A percentile compares a stretch with the other conserved stretches of the same genome.
Evolutionary conservation across 768 basidiomycete species (phyloP).

Genomic region (Suillus americanus): DNA sequence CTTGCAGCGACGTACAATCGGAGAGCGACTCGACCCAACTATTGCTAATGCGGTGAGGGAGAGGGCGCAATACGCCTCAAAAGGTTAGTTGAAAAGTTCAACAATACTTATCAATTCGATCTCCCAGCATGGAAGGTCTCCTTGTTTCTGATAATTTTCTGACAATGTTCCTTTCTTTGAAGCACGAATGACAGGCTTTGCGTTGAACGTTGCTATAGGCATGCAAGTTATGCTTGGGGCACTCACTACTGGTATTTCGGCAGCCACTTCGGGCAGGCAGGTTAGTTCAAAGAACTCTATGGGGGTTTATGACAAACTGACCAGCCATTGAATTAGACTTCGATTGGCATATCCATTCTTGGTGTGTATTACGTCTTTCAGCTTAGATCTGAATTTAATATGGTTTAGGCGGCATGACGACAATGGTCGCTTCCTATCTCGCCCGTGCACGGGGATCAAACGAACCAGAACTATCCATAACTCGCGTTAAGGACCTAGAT

Average conservation of each 20-base stretch:
- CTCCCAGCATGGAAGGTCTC: neutral
- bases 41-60: slow-evolving; percentile 46
- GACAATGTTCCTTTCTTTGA: slow-evolving; percentile 2
- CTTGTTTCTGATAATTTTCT: neutral
- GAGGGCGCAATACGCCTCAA: slow-evolving; percentile 43
- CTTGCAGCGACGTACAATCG: slow-evolving; percentile 37
- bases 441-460: slow-evolving; percentile 68
- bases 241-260: slow-evolving; percentile 64
- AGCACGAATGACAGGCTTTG: slow-evolving; percentile 34
- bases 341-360: slow-evolving; percentile 39
- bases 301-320: neutral
- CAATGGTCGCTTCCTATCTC: slow-evolving; percentile 69
- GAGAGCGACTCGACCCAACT: slow-evolving; percentile 56
- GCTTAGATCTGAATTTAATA: neutral
- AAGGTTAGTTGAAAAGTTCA: slow-evolving; percentile 34
- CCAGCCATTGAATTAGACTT: slow-evolving; percentile 24
- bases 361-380: slow-evolving; percentile 25
- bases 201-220: slow-evolving; percentile 52
- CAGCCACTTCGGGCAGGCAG: slow-evolving; percentile 40
- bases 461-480: slow-evolving; percentile 65
- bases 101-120: neutral
- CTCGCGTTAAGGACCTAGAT: slow-evolving; percentile 59
- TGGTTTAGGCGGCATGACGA: slow-evolving; percentile 57
- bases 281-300: slow-evolving; percentile 26
- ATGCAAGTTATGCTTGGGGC: slow-evolving; percentile 66